A percentile compares a stretch with the other conserved stretches of the same genome.
These are phyloP conservation scores for Cystofilobasidium macerans DNA, from an alignment of 768 basidiomycete species.

Conservation along the genomic window DNA sequence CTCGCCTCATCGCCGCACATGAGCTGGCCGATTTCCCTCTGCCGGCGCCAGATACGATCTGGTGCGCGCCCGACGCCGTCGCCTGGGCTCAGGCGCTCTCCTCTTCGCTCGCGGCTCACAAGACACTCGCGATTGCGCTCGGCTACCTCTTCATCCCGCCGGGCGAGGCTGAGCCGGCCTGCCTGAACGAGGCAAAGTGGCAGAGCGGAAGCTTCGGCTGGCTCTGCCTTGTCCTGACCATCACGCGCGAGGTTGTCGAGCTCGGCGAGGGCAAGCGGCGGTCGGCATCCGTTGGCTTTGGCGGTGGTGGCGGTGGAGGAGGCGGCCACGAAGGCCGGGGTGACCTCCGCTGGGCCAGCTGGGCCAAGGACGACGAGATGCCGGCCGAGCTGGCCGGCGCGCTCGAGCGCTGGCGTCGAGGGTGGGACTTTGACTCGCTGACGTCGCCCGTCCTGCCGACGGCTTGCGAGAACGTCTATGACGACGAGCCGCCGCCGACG, in stretches of 20 bases:
- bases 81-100: slow-evolving; percentile 36
- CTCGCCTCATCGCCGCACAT: slow-evolving; percentile 31
- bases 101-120: not conserved
- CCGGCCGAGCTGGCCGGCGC: slow-evolving; percentile 32
- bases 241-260: slow-evolving; percentile 38
- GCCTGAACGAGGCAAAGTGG: not conserved
- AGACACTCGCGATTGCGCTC: not conserved
- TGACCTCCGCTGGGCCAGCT: slow-evolving; percentile 20
- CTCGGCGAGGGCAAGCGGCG: slow-evolving; percentile 37
- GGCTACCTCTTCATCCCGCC: not conserved
- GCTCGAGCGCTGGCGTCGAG: slow-evolving; percentile 38
- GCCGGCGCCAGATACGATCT: slow-evolving; percentile 39
- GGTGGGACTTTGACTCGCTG: slow-evolving; percentile 40
- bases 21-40: slow-evolving; percentile 38
- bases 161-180: not conserved
- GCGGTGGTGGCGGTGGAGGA: no score
- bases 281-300: no score
- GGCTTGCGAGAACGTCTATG: not conserved
- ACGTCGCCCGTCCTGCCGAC: slow-evolving; percentile 30
- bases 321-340: slow-evolving; percentile 28
- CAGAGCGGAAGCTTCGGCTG: slow-evolving; percentile 39
- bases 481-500: not conserved
- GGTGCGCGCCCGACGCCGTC: slow-evolving; percentile 37
- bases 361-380: slow-evolving; percentile 31
- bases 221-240: slow-evolving; percentile 36